Base-by-base conservation (phyloP, 2,329 filamentous ascomycete genomes). In the Leptographium radiaticola region DNA sequence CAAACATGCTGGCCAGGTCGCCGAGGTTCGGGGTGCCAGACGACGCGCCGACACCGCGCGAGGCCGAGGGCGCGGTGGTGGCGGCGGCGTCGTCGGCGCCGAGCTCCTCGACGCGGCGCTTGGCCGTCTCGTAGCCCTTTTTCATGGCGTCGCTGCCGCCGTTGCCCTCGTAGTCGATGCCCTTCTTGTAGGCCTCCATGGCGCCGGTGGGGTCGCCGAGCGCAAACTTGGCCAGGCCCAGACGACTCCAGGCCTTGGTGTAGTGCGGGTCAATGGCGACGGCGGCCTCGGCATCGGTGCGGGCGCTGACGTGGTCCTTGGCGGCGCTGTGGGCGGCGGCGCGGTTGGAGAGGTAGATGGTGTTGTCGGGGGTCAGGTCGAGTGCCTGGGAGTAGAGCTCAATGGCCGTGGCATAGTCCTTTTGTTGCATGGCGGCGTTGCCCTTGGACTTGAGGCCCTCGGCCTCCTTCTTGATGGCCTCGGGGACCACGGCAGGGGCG, bases 131-230 rank as follows among this genome's bases (percentile, higher is more conserved):
- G 66, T 80, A 93, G 20, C 93, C 93, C 72, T 91, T 94, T 76
- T 89, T 91, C 93, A 97, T 97, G 57, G 91, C 89, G 16, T 97
- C 90, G 61, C 87, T 94, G 57, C 93, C 93, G 53, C 93, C 93
- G 65, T 83, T 93, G 51, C 93, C 91, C 70, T 98, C 93, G 59
- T 89, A 80, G 67, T 95, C 87, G 65, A 98, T 97, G 52, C 93
- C 93, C 68, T 87, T 81, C 70, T 84, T 75, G 71, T 98, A 98
- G 18, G 93, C 93, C 63, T 97, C 90, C 84, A 96, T 95, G 59
- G 87, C 85, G 50, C 89, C 93, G 70, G 85, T 84, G 54, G 89
- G 85, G 65, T 98, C 91, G 38, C 90, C 91, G 51, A 96, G 80
- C 16, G 91, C 91, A 70, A 91, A 98, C 57, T 86, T 81, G 45